Conservation (phyloP, 2,329 filamentous ascomycete species). For the Claviceps citrina region DNA sequence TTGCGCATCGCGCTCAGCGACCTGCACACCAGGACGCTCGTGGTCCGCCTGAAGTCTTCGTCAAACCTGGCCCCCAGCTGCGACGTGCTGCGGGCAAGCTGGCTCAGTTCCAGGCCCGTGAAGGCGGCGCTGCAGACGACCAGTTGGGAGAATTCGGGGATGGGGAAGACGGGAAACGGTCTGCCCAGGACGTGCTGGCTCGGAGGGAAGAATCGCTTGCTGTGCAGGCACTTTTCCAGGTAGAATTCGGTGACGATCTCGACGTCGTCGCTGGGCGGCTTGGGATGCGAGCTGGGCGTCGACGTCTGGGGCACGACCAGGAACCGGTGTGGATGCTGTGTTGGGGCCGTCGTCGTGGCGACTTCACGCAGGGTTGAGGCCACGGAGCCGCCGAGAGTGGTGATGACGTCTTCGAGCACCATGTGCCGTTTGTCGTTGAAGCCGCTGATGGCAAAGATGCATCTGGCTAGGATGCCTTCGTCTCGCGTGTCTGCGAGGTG, state of each 20-base stretch:
- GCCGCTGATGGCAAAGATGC: slow-evolving; percentile 44
- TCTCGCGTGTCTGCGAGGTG: slow-evolving; percentile 1
- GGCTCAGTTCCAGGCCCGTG: slow-evolving; percentile 66
- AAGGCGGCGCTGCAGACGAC: slow-evolving; percentile 72
- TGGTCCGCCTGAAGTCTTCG: slow-evolving; percentile 55
- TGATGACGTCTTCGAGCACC: slow-evolving; percentile 31
- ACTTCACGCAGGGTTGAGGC: slow-evolving; percentile 28
- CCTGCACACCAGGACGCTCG: slow-evolving; percentile 66
- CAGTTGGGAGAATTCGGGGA: slow-evolving; percentile 53
- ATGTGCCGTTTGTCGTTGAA: slow-evolving; percentile 38
- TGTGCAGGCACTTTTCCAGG: slow-evolving; percentile 74
- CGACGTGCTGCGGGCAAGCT: slow-evolving; percentile 61
- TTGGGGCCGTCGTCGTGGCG: slow-evolving; percentile 14
- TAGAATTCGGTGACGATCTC: slow-evolving; percentile 74
- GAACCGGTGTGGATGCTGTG: slow-evolving; percentile 26
- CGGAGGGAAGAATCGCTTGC: slow-evolving; percentile 56
- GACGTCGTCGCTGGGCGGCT: slow-evolving; percentile 22
- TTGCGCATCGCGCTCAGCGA: slow-evolving; percentile 39
- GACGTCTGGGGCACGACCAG: slow-evolving; percentile 40
- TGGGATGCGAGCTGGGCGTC: slow-evolving; percentile 28
- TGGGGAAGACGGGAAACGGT: slow-evolving; percentile 57
- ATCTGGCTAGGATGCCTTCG: slow-evolving; percentile 36
- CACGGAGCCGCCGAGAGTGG: slow-evolving; percentile 31
- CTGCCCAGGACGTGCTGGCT: slow-evolving; percentile 55
- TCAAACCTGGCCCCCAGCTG: slow-evolving; percentile 70